phyloP scores from a whole-genome alignment of 2,329 filamentous ascomycete species.

The Aureobasidium sp. region DNA sequence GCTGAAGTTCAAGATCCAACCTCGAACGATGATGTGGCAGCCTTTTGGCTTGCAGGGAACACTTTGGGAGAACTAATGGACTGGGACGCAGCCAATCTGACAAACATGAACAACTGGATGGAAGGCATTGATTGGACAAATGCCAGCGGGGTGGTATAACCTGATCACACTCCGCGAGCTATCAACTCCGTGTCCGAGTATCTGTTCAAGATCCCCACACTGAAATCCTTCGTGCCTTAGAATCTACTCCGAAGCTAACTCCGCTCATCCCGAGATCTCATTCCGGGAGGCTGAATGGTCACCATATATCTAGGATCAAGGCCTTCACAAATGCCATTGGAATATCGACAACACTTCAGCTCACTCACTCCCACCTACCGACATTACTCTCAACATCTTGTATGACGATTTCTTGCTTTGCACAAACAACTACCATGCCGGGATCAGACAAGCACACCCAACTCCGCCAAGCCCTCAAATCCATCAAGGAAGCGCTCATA shows the following conservation, averaged over 20 bases:
- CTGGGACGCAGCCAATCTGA: not conserved
- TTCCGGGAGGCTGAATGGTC: not conserved
- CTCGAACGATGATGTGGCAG: not conserved
- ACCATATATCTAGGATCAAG: not conserved
- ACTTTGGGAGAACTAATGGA: not conserved
- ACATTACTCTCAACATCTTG: not conserved
- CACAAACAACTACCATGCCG: not conserved
- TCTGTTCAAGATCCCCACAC: not conserved
- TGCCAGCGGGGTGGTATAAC: not conserved
- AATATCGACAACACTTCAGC: not conserved
- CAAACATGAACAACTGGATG: conserved; percentile 1
- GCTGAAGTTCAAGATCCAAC: not conserved
- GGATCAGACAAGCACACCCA: not conserved
- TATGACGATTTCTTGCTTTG: not conserved
- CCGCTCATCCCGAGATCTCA: not conserved
- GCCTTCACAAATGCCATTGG: too few species aligned
- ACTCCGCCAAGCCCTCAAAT: not conserved
- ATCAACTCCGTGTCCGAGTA: not conserved
- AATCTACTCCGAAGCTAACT: not conserved
- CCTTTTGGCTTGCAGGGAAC: not conserved
- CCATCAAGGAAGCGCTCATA: not conserved
- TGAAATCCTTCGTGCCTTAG: too few species aligned
- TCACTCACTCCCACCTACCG: too few species aligned
- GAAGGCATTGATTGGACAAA: not conserved
- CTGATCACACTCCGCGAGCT: not conserved